phyloP scores from a whole-genome alignment of 192 early-diverging fungal genomes.

The Pecoramyces ruminantium region DNA sequence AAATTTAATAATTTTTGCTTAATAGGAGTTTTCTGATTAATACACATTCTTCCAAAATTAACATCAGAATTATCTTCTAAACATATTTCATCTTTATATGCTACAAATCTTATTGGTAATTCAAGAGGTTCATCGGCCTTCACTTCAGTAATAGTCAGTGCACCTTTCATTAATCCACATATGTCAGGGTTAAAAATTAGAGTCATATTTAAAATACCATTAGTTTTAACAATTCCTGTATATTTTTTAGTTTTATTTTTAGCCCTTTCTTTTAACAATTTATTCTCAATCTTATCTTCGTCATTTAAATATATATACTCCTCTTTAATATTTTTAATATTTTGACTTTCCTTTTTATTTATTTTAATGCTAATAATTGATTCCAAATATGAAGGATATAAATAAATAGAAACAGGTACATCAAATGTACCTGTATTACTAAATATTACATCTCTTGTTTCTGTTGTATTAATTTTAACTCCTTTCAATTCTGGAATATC shows the following conservation, averaged over 20 bases:
- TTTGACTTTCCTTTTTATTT: neutral
- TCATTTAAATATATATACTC: neutral
- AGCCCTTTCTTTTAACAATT: neutral
- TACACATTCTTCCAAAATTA: neutral
- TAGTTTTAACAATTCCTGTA: neutral
- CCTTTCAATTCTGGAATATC: neutral
- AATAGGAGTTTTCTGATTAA: neutral
- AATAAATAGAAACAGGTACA: neutral
- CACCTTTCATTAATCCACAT: neutral
- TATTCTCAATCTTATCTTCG: neutral
- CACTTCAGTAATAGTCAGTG: neutral
- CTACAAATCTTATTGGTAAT: neutral
- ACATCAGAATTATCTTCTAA: neutral
- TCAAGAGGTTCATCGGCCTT: neutral
- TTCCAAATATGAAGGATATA: neutral
- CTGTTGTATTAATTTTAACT: neutral
- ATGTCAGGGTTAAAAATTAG: neutral
- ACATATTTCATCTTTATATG: neutral
- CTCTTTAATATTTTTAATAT: neutral
- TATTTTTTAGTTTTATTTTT: neutral
- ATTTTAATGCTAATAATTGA: neutral
- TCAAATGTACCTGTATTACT: neutral
- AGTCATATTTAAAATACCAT: neutral
- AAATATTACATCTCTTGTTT: neutral
- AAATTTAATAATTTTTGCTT: neutral